phyloP scores from a whole-genome alignment of 116 monocot species.

The Trichopus zeylanicus region DNA sequence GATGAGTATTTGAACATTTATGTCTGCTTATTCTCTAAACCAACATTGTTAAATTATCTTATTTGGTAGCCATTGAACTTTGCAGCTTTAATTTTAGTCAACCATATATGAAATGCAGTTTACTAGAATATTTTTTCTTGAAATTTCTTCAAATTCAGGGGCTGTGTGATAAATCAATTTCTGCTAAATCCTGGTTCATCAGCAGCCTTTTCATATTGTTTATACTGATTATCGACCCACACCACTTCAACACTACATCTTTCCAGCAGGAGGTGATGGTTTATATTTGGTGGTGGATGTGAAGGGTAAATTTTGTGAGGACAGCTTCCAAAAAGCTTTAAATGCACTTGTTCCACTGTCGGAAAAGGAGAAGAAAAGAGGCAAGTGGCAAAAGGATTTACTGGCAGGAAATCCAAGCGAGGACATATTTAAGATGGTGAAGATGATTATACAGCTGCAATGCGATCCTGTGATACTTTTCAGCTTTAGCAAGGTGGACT shows the following conservation, averaged over 20 bases:
- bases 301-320: constrained; percentile 85
- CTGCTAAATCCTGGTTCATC: constrained; percentile 57
- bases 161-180: background rate
- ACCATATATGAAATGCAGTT: background rate
- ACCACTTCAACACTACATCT: constrained; percentile 91
- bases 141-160: background rate
- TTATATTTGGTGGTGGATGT: constrained; percentile 89
- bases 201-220: constrained; percentile 91
- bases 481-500: constrained; percentile 95
- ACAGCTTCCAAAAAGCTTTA: constrained; percentile 84
- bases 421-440: constrained; percentile 95
- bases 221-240: constrained; percentile 97
- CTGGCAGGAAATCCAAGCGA: constrained; percentile 50
- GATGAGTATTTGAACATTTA: background rate
- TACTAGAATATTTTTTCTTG: background rate
- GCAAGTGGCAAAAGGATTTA: constrained; percentile 60
- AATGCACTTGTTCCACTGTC: constrained; percentile 85
- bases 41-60: too few relatives aligned
- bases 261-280: constrained; percentile 91
- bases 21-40: too few relatives aligned
- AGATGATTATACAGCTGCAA: constrained; percentile 90
- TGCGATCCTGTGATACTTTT: constrained; percentile 94
- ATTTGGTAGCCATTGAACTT: too few relatives aligned
- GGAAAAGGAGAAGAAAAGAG: constrained; percentile 61
- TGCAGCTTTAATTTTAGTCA: too few relatives aligned